Base-by-base conservation (phyloP, 2,329 filamentous ascomycete genomes). In the Zymoseptoria brevis region DNA sequence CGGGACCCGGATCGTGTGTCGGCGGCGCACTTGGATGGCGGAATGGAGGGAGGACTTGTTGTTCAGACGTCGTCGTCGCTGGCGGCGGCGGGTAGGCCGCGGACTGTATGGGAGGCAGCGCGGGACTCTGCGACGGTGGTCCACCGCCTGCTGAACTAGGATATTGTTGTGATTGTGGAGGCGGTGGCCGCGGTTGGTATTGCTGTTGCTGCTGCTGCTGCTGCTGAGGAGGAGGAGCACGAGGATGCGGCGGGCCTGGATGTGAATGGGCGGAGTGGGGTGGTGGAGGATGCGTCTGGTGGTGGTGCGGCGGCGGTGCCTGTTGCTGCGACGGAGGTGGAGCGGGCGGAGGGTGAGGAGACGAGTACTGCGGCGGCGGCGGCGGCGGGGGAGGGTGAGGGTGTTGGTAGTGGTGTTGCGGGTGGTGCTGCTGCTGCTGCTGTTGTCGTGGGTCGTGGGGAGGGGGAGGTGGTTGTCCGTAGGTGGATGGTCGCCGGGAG, bases 51-150 rank as follows among this genome's bases (percentile, higher is more conserved):
- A 71, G 67, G 29, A 57, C 62, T 26, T 60, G 59, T 50, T 63
- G 67, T 29, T 69, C 68, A 55, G 63, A 60, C 48, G 64, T 62
- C 11, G 64, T 62, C 11, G 67, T 54, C 56, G 62, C 61, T 45
- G 68, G 60, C 19, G 64, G 60, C 19, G 64, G 64, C 53, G 63
- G 62, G 62, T 67, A 66, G 29, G 61, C 41, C 24, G 66, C 50
- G 41, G 62, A 60, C 35, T 70, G 64, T 53, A 70, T 68, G 45
- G 69, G 67, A 41, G 66, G 66, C 50, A 70, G 64, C 50, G 66
- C 55, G 45, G 62, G 59, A 13, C 62, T 60, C 58, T 63, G 53
- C 50, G 59, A 50, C 9, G 61, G 55, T 30, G 60, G 52, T 16
- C 57, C 24, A 26, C 29, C n/a, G 57, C 59, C 48, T 60, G 61